These are phyloP conservation scores for Hyparrhenia diplandra DNA, from an alignment of 176 grass and related monocot genomes.

Conservation along the genomic window DNA sequence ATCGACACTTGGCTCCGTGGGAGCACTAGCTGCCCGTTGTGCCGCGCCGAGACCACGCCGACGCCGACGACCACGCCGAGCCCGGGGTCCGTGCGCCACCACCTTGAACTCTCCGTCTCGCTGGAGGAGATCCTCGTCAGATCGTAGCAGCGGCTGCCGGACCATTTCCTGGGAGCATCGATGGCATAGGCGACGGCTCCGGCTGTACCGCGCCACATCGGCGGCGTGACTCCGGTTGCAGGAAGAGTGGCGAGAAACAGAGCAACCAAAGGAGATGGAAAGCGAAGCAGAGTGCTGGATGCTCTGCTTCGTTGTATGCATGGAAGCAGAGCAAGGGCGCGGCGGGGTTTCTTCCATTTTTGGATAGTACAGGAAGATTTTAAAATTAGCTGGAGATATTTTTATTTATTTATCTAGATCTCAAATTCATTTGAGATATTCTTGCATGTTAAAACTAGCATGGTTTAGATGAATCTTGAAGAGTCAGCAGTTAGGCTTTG, in stretches of 20 bases:
- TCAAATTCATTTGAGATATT: background rate
- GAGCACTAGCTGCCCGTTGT: conserved; percentile 52
- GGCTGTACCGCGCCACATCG: too few species aligned
- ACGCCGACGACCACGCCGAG: conserved; percentile 13
- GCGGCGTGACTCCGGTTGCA: too few species aligned
- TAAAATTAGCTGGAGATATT: background rate
- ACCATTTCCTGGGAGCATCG: too few species aligned
- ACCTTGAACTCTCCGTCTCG: conserved; percentile 5
- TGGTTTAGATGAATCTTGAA: background rate
- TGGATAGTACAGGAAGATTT: background rate
- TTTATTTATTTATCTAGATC: background rate
- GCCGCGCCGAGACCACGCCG: conserved; percentile 35
- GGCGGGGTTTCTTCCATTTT: too few species aligned
- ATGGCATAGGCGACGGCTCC: background rate
- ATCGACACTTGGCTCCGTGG: conserved; percentile 37
- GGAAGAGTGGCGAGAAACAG: too few species aligned
- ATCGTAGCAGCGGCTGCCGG: background rate
- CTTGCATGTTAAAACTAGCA: background rate
- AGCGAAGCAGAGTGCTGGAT: background rate
- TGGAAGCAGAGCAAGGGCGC: background rate
- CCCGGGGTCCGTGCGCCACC: background rate
- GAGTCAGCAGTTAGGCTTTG: background rate
- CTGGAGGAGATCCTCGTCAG: conserved; percentile 20
- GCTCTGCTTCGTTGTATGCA: background rate
- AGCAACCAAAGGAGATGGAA: too few species aligned